Evolutionary conservation across 352 stramenopile species (phyloP).

Genomic region (Phytophthora brassicae): DNA sequence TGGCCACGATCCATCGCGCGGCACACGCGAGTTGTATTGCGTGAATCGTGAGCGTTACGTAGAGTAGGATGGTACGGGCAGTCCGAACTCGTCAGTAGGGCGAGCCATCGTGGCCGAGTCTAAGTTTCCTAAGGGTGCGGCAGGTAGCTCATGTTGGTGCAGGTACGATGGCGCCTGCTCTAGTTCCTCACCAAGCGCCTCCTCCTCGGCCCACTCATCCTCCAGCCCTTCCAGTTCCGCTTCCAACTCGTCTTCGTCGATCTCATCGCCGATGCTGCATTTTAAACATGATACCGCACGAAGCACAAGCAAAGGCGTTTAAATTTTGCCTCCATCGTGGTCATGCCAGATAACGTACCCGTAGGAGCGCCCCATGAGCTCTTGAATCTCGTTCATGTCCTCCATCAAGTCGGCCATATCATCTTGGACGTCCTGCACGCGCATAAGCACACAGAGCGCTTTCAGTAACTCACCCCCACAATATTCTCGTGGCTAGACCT

Average conservation of each 20-base stretch:
- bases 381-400: slow-evolving; percentile 98
- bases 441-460: background rate
- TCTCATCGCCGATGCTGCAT: slow-evolving; percentile 89
- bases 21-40: too few relatives aligned
- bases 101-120: slow-evolving; percentile 30
- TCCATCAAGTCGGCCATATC: slow-evolving; percentile 97
- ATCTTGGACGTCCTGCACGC: slow-evolving; percentile 91
- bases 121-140: slow-evolving; percentile 49
- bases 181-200: slow-evolving; percentile 31
- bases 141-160: slow-evolving; percentile 59
- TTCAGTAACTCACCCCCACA: background rate
- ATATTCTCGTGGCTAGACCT: background rate
- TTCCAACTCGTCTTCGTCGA: slow-evolving; percentile 95
- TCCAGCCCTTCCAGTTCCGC: slow-evolving; percentile 93
- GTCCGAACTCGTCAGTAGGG: slow-evolving; percentile 73
- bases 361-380: slow-evolving; percentile 95
- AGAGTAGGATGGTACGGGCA: slow-evolving; percentile 54
- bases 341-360: slow-evolving; percentile 44
- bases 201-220: slow-evolving; percentile 92
- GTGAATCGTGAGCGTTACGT: slow-evolving; percentile 11
- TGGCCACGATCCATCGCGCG: slow-evolving; percentile 3
- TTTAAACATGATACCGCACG: background rate
- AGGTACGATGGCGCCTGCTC: slow-evolving; percentile 72
- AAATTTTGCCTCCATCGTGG: background rate
- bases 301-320: background rate